A percentile compares a stretch with the other conserved stretches of the same genome.
Conservation (phyloP, 164 flowering plant genomes). For the Nymphaea thermarum region DNA sequence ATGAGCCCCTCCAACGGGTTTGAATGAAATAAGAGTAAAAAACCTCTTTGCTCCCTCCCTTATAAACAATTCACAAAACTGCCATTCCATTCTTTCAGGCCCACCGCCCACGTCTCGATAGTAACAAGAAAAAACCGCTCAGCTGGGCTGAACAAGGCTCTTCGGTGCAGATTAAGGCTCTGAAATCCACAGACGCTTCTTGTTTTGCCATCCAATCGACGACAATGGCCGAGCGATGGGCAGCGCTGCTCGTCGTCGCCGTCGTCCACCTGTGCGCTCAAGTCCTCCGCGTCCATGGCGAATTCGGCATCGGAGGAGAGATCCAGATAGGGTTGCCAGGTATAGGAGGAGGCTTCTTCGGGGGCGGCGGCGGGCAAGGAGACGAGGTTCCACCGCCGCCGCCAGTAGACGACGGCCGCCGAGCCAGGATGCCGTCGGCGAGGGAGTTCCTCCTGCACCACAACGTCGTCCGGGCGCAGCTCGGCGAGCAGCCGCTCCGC, state of each 20-base stretch:
- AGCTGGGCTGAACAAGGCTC: too few relatives aligned
- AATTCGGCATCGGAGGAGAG: too few relatives aligned
- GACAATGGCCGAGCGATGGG: neutral
- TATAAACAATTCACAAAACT: too few relatives aligned
- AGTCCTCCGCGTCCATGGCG: neutral
- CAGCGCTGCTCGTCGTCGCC: neutral
- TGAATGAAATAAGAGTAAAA: too few relatives aligned
- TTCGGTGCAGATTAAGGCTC: too few relatives aligned
- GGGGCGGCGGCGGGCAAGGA: neutral
- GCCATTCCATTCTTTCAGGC: too few relatives aligned
- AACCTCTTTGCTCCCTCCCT: too few relatives aligned
- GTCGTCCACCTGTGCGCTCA: neutral
- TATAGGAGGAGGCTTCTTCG: neutral
- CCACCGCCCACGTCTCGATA: too few relatives aligned
- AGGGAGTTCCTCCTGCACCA: constrained; percentile 3
- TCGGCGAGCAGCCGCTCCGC: neutral
- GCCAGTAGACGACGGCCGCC: neutral
- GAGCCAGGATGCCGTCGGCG: neutral
- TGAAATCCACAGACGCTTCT: too few relatives aligned
- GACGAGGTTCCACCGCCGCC: neutral
- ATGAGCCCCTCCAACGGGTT: too few relatives aligned
- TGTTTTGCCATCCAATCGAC: too few relatives aligned
- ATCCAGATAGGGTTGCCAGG: neutral
- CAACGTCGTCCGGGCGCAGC: neutral
- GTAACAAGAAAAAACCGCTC: too few relatives aligned